phyloP scores from a whole-genome alignment of 169 alveolate species.

The Eimeria praecox region DNA sequence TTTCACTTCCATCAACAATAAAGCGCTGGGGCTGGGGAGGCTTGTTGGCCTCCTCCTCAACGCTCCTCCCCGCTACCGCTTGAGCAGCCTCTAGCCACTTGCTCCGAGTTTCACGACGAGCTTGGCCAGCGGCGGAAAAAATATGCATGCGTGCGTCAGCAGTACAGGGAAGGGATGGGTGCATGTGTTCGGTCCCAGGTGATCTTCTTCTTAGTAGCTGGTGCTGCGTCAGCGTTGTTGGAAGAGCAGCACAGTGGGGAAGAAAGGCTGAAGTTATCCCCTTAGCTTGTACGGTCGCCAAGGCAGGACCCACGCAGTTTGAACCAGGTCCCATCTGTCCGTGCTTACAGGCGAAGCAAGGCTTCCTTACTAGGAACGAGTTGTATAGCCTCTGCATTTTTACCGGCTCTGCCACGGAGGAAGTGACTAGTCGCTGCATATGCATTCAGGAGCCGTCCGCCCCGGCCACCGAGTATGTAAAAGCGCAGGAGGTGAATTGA shows the following conservation, averaged over 20 bases:
- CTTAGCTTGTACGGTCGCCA: neutral
- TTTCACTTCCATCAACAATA: conserved; percentile 54
- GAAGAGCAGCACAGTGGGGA: no score
- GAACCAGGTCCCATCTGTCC: neutral
- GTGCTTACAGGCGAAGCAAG: neutral
- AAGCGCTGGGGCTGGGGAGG: conserved; percentile 12
- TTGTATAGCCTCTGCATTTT: neutral
- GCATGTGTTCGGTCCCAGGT: neutral
- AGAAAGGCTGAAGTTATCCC: neutral
- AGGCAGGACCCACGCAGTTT: neutral
- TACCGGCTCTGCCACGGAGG: neutral
- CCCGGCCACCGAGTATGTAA: neutral
- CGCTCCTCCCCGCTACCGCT: conserved; percentile 35
- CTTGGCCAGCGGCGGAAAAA: conserved; percentile 11
- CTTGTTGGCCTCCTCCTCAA: neutral
- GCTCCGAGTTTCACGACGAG: conserved; percentile 33
- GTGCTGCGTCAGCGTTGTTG: neutral
- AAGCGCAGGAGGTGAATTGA: neutral
- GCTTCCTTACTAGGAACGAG: neutral
- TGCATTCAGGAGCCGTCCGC: conserved; percentile 8
- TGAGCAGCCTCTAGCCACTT: conserved; percentile 66
- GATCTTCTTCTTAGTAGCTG: neutral
- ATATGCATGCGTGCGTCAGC: neutral
- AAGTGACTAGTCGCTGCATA: neutral
- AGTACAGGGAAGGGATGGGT: neutral